Evolutionary conservation across 441 rosid genomes (phyloP).

Genomic region (Croton laevigatus): DNA sequence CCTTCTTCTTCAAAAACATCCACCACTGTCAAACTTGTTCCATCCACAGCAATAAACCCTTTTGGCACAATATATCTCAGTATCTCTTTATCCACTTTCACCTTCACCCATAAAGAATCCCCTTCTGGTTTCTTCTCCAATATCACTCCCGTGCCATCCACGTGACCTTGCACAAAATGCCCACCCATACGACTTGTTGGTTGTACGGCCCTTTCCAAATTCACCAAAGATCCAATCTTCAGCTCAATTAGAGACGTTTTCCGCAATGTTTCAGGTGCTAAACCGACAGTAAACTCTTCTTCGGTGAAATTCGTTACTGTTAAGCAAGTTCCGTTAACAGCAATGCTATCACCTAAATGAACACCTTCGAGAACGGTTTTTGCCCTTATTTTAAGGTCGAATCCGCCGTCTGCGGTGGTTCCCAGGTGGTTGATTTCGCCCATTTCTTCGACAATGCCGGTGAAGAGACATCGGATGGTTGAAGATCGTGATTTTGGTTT

Average conservation of each 20-base stretch:
- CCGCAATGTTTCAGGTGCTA: constrained; percentile 73
- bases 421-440: constrained; percentile 61
- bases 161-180: constrained; percentile 95
- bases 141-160: constrained; percentile 84
- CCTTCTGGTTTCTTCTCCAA: constrained; percentile 55
- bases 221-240: constrained; percentile 67
- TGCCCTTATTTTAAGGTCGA: constrained; percentile 56
- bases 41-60: constrained; percentile 84
- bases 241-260: constrained; percentile 70
- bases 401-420: constrained; percentile 48
- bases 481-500: constrained; percentile 22
- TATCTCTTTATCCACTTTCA: constrained; percentile 46
- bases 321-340: constrained; percentile 84
- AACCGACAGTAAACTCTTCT: constrained; percentile 61
- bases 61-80: constrained; percentile 76
- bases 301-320: constrained; percentile 66
- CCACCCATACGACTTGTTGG: constrained; percentile 86
- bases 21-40: constrained; percentile 87
- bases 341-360: constrained; percentile 77
- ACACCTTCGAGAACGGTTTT: constrained; percentile 58
- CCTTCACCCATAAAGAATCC: constrained; percentile 84
- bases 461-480: constrained; percentile 55
- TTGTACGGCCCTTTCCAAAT: constrained; percentile 81
- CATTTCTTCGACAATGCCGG: constrained; percentile 85
- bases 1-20: constrained; percentile 71